A percentile compares a stretch with the other conserved stretches of the same genome.
These are phyloP conservation scores for Aspergillus sergii DNA, from an alignment of 2,329 filamentous ascomycete genomes.

Conservation along the genomic window DNA sequence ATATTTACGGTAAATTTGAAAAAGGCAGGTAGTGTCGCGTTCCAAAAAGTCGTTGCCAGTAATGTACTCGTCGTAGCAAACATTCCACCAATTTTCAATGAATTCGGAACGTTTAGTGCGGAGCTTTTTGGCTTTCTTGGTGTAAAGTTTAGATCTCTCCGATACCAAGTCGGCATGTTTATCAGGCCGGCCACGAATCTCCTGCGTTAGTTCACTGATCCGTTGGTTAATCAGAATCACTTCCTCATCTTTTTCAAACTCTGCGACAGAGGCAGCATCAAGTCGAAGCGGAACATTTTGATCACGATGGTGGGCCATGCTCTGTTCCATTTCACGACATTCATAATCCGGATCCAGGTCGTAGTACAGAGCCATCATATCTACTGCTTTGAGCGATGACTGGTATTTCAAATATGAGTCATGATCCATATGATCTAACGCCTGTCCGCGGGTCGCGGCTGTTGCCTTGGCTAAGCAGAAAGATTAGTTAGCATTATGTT, in stretches of 20 bases:
- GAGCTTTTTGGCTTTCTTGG: conserved; percentile 20
- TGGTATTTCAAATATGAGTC: conserved; percentile 25
- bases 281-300: conserved; percentile 21
- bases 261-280: conserved; percentile 12
- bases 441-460: conserved; percentile 19
- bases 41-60: conserved; percentile 22
- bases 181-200: conserved; percentile 15
- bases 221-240: conserved; percentile 18
- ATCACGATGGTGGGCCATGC: conserved; percentile 24
- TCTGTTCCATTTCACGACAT: conserved; percentile 25
- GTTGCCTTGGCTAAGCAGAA: conserved; percentile 11
- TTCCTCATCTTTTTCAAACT: conserved; percentile 18
- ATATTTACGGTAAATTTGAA: conserved; percentile 26
- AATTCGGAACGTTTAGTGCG: conserved; percentile 15
- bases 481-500: neutral
- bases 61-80: conserved; percentile 24
- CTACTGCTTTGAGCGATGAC: conserved; percentile 19
- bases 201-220: conserved; percentile 15
- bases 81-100: conserved; percentile 22
- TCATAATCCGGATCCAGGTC: conserved; percentile 23
- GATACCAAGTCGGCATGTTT: conserved; percentile 11
- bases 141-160: conserved; percentile 21
- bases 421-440: conserved; percentile 22
- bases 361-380: conserved; percentile 23
- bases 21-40: conserved; percentile 19